Conservation (phyloP, 192 early-diverging fungal species). For the Phycomyces nitens region DNA sequence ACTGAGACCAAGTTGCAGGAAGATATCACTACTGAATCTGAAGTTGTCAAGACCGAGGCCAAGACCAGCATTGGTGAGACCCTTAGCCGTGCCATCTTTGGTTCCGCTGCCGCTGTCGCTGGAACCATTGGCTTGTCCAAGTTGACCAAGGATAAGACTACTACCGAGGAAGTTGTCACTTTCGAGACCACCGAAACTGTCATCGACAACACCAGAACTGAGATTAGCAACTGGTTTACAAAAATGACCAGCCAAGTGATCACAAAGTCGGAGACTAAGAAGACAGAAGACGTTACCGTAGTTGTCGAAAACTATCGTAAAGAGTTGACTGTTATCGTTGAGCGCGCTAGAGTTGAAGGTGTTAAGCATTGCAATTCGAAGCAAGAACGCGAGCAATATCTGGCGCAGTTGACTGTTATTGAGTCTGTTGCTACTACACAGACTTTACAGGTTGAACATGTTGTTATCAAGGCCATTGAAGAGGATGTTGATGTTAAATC, state of each 20-base stretch:
- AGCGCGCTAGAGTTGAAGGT: slow-evolving; percentile 6
- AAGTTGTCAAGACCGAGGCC: slow-evolving; percentile 5
- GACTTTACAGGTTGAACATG: slow-evolving; percentile 15
- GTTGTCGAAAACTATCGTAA: slow-evolving; percentile 8
- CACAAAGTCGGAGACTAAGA: not conserved
- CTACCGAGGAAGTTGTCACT: slow-evolving; percentile 1
- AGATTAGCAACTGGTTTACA: slow-evolving; percentile 2
- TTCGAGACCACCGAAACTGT: slow-evolving; percentile 2
- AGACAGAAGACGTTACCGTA: not conserved
- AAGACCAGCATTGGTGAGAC: slow-evolving; percentile 6
- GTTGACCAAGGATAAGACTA: not conserved
- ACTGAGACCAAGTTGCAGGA: slow-evolving; percentile 4
- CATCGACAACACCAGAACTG: not conserved
- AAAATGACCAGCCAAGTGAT: not conserved
- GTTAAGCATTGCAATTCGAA: not conserved
- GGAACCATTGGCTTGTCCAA: slow-evolving; percentile 3
- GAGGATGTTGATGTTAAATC: slow-evolving; percentile 1
- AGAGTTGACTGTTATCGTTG: slow-evolving; percentile 12
- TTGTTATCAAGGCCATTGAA: slow-evolving; percentile 2
- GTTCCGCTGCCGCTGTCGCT: slow-evolving; percentile 11
- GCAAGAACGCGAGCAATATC: not conserved
- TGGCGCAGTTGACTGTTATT: slow-evolving; percentile 6
- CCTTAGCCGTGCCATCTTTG: not conserved
- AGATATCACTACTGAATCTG: slow-evolving; percentile 1
- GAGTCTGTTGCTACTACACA: not conserved